Percentiles rank a stretch among this genome's conserved stretches.
Conservation (phyloP, 2,329 filamentous ascomycete species). For the Scytalidium lignicola region DNA sequence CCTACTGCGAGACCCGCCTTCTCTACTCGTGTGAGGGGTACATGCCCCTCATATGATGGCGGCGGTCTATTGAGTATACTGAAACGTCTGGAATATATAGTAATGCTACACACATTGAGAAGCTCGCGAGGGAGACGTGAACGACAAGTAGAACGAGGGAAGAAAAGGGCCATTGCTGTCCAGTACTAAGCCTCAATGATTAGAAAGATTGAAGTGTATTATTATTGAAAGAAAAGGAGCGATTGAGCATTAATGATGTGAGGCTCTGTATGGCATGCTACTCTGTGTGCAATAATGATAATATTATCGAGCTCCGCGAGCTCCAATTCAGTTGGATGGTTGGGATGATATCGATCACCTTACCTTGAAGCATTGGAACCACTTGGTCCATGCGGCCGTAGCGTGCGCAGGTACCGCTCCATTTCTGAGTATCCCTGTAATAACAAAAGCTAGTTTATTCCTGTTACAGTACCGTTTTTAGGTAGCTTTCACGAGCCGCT, state of each 20-base stretch:
- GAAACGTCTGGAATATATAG: conserved; percentile 47
- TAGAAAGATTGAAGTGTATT: neutral
- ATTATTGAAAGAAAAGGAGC: neutral
- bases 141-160: conserved; percentile 12
- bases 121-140: conserved; percentile 19
- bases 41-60: conserved; percentile 87
- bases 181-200: neutral
- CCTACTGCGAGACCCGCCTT: conserved; percentile 65
- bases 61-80: conserved; percentile 79
- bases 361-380: neutral
- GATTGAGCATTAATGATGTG: no score
- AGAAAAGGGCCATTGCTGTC: conserved; percentile 19
- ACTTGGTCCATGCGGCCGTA: neutral
- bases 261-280: no score
- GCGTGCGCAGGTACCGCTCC: no score
- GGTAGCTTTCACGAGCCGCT: no score
- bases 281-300: neutral
- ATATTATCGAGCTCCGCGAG: neutral
- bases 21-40: conserved; percentile 77
- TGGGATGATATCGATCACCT: neutral
- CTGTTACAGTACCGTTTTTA: no score
- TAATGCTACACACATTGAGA: conserved; percentile 17
- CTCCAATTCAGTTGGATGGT: neutral
- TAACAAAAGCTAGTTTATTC: no score
- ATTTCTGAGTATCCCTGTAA: no score